Base-by-base conservation (phyloP, 495 filamentous ascomycete species). In the Chlorociboria aeruginascens region DNA sequence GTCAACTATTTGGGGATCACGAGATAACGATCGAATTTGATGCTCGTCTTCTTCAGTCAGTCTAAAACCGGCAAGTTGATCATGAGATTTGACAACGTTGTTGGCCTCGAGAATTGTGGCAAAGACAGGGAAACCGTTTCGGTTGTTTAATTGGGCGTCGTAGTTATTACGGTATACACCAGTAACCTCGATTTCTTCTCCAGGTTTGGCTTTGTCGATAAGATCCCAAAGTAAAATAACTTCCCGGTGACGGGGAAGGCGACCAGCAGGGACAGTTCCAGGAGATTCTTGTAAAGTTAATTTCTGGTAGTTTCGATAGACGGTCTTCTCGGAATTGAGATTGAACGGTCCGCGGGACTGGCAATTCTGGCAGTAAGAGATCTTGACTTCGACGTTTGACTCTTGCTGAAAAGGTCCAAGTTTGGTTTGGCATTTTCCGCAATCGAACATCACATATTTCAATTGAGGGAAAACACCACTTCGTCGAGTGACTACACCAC, bases 241-340 rank as follows among this genome's bases (percentile, higher is more conserved):
- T 61, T 99, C 93, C 43, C 93, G 81, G 60, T 95, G 88, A 29
- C 93, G 82, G 3, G 93, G 93, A 32, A 99, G 81, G 66, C 93
- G 88, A 53, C 93, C 93, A 32, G 93, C 88, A 12, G 93, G 93
- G 9, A 99, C 93, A 1, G 93, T 96, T 33, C 93, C 93, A 17
- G 93, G 93, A 1, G 93, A 93, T 65, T 99, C 93, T 63, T 99
- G 93, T 8, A 99, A 76, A 1, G 92, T 99, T 59, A 99, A 69
- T 58, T 95, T 97, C 62, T 99, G 93, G 69, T 94, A 99, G 63
- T 99, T 99, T 42, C 93, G 81, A 69, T 97, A 99, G n/a, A 99
- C 84, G 0, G 93, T 99, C 73, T 95, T 89, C 66, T 99, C 92
- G 2, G 87, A 86, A 68, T 96, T 96, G 53, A 99, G 71, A 7